Conservation (phyloP, 2,329 filamentous ascomycete species). For the Albifimbria verrucaria region DNA sequence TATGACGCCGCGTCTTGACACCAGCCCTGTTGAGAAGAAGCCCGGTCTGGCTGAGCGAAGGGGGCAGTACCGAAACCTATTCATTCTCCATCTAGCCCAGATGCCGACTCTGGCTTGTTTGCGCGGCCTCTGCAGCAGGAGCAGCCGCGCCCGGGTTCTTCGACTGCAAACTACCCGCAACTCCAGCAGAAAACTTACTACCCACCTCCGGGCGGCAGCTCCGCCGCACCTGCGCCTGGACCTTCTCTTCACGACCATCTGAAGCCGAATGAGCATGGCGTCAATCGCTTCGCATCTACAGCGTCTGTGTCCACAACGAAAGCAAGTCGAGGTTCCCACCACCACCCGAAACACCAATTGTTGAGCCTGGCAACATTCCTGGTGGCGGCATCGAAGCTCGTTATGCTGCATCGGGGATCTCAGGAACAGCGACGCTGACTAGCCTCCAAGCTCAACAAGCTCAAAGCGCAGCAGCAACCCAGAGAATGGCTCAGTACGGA, state of each 20-base stretch:
- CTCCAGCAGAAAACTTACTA: slow-evolving; percentile 59
- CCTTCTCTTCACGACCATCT: slow-evolving; percentile 8
- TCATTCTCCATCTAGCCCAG: slow-evolving; percentile 76
- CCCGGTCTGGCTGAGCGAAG: slow-evolving; percentile 76
- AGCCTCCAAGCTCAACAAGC: slow-evolving; percentile 60
- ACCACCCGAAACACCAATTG: slow-evolving; percentile 86
- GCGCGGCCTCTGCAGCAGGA: slow-evolving; percentile 56
- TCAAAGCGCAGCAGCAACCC: slow-evolving; percentile 76
- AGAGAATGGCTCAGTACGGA: slow-evolving; percentile 76
- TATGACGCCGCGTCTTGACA: slow-evolving; percentile 51
- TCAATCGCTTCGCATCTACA: slow-evolving; percentile 70
- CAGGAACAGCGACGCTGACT: slow-evolving; percentile 77
- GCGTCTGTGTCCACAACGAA: slow-evolving; percentile 91
- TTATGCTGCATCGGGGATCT: slow-evolving; percentile 88
- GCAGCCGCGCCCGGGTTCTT: slow-evolving; percentile 35
- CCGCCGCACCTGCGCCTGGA: slow-evolving; percentile 23
- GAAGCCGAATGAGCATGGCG: slow-evolving; percentile 40
- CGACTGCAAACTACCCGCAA: slow-evolving; percentile 40
- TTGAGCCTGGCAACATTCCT: slow-evolving; percentile 66
- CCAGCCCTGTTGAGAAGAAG: slow-evolving; percentile 53
- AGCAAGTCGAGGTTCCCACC: slow-evolving; percentile 91
- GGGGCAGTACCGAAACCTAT: slow-evolving; percentile 79
- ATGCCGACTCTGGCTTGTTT: slow-evolving; percentile 75
- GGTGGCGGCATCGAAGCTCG: slow-evolving; percentile 84
- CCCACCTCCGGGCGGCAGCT: slow-evolving; percentile 47